phyloP scores from a whole-genome alignment of 306 rosid species.

The Dryas alaskensis region DNA sequence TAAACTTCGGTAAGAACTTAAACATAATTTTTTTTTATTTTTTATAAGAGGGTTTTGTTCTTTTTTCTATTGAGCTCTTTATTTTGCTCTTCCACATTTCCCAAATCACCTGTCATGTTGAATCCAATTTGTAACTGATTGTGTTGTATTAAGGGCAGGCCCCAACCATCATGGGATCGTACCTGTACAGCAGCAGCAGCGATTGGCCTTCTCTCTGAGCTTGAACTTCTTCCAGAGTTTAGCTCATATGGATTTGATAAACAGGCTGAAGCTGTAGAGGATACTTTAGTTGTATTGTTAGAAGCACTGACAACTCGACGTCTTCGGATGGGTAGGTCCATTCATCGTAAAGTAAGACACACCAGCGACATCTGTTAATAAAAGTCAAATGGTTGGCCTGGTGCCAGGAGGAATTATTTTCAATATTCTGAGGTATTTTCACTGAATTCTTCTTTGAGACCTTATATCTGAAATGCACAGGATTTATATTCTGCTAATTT shows the following conservation, averaged over 20 bases:
- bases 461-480: not conserved
- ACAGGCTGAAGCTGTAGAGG: conserved; percentile 68
- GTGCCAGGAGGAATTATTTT: not conserved
- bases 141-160: conserved; percentile 47
- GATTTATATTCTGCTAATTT: not conserved
- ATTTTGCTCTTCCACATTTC: not conserved
- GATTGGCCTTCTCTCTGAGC: conserved; percentile 67
- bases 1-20: conserved; percentile 72
- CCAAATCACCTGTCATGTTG: not conserved
- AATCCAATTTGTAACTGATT: conserved; percentile 20
- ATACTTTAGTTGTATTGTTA: conserved; percentile 52
- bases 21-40: not conserved
- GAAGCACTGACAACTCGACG: conserved; percentile 78
- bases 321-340: conserved; percentile 93
- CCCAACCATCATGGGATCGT: conserved; percentile 97
- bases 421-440: conserved; percentile 19
- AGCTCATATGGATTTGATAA: conserved; percentile 50
- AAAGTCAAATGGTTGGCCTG: not conserved
- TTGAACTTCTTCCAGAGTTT: conserved; percentile 60
- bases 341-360: conserved; percentile 71
- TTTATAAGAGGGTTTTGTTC: not conserved
- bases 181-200: conserved; percentile 96
- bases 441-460: not conserved
- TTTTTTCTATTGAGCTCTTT: conserved; percentile 2
- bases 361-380: conserved; percentile 40